Evolutionary conservation across 768 basidiomycete genomes (phyloP), one percentile per base, ranked within the genome.

Genomic region (Lactarius vividus): DNA sequence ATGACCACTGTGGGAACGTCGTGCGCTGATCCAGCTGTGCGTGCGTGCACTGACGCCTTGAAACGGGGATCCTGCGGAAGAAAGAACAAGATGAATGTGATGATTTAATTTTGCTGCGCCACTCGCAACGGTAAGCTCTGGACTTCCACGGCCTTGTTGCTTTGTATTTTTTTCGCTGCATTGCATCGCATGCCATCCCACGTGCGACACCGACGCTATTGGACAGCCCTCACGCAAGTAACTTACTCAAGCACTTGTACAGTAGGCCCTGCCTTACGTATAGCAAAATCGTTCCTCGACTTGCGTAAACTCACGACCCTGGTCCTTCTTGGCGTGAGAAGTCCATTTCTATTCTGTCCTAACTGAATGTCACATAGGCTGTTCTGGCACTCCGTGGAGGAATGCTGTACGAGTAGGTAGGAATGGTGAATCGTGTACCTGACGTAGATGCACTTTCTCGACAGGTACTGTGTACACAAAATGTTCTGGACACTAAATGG

Each of bases 11-110:
- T 65, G 64, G 53, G 64, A 26, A 56, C 29, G 6, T 33, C 39
- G 31, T 49, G 55, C 44, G 60, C 44, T 61, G 65, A 66, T 66
- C 65, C 35, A 56, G 37, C 29, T 46, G 31, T 31, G 23, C 55
- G 44, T 29, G 9, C 39, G 35, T 23, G 46, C 16, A 11, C 56
- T 53, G n/a, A 52, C 53, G 53, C 53, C 23, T 5, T 52, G 49
- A 52, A 15, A 9, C 49, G 54, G 54, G 54, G 54, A 10, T 33
- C 54, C 53, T 16, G 23, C n/a, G 28, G 40, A 20, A 11, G 10
- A 33, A 13, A 65, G 55, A 23, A 26, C 13, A 18, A 26, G 33
- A 55, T 9, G 31, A 55, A 11, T 8, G 15, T 54, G 26, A 26
- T 26, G 29, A 8, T 55, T 54, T 33, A 29, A 33, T 33, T 33